Base-by-base conservation (phyloP, 2,329 filamentous ascomycete genomes). In the Fusarium protoensiforme region DNA sequence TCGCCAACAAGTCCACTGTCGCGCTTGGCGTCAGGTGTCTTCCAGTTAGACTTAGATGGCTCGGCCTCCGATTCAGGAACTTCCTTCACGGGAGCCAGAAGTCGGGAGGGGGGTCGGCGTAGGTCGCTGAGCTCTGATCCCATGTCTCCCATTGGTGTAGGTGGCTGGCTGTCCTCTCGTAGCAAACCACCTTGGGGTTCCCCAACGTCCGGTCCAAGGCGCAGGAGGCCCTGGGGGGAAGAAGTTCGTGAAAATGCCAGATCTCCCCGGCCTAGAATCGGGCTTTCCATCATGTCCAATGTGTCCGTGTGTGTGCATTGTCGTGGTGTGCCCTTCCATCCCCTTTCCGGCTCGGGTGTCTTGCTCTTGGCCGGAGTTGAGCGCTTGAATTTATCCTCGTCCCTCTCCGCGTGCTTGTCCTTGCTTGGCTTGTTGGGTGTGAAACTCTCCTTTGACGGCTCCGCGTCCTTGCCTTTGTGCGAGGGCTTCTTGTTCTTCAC, bases 81-180 rank as follows among this genome's bases (percentile, higher is more conserved):
- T 74, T 91, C 88, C 73, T 84, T 83, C 5, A 91, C 88, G 0
- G 87, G 85, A 5, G 88, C 83, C 54, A 91, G 78, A n/a, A 81
- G 81, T 63, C 84, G 83, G 7, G 84, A 81, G 22, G 85, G 81
- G 4, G 84, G 85, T 56, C 84, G 83, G 65, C 83, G 81, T 65
- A 85, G 83, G 46, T 85, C 86, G 29, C 80, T 74, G 18, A 82
- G 61, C 18, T 81, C 80, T 31, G 76, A 74, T 57, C 75, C 68
- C 57, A 71, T 53, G 13, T 75, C 78, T 27, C 65, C 70, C 33
- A 71, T 57, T 41, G 75, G 67, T 22, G 75, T 71, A n/a, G 74
- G 67, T 27, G 70, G 73, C 51, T 77, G 76, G 22, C 67, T 68
- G 60, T 76, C 77, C 75, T 83, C 82, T 66, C 78, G 78, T 61